Evolutionary conservation across 2,329 filamentous ascomycete genomes (phyloP), one percentile per base, ranked within the genome.

Genomic region (Zymoseptoria ardabiliae): DNA sequence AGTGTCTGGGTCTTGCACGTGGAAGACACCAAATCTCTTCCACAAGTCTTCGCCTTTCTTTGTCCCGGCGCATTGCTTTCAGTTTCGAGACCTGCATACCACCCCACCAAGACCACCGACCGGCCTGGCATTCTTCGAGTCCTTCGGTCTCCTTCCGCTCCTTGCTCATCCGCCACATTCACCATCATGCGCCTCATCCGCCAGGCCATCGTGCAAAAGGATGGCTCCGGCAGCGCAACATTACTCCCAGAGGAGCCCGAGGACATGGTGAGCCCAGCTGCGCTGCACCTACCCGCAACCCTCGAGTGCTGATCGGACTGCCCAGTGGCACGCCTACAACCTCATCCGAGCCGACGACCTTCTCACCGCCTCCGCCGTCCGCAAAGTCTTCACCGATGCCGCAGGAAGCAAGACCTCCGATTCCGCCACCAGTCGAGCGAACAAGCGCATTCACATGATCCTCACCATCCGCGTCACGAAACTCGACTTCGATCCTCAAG

Each of bases 291-390:
- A 45, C 3, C 35, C 35, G 35, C 35, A 17, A 45, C n/a, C 13
- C 35, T 45, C 35, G 35, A 45, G 17, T 17, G 4, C 35, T 45
- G 35, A 45, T 45, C 35, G 17, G 7, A 2, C 13, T 7, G 11
- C 1, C 22, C 59, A 87, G 85, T 90, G 87, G 87, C 87, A 89
- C 70, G 83, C 85, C 64, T 89, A 86, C 78, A 90, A 90, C 73
- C 80, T 90, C 49, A 87, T 90, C 69, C 82, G 85, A 58, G 81
- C 84, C 4, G 77, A 76, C 62, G 87, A 90, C 68, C 77, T 83
- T 54, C 78, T 90, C 45, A 83, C 82, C 65, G 86, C 86, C 60
- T 83, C 81, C 58, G 86, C 87, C 35, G 77, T 89, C 54, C 86
- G 87, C 53, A 83, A 85, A 61, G 81, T 90, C 4, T 82, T 81